Conservation (phyloP, 2,329 filamentous ascomycete genomes). For the Fusarium sp. region DNA sequence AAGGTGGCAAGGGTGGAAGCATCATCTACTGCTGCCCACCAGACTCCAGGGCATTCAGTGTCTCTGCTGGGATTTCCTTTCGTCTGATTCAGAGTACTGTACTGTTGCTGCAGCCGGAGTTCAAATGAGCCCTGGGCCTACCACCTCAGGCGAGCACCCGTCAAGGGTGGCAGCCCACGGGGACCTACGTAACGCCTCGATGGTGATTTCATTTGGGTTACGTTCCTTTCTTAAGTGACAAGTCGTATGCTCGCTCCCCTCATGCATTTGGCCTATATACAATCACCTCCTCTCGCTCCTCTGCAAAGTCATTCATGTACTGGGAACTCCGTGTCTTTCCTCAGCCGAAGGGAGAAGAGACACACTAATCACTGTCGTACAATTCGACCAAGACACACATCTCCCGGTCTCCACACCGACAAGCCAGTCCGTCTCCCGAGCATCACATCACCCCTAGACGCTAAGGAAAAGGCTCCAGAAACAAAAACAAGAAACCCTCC, state of each 20-base stretch:
- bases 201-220: neutral
- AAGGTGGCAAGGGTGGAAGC: constrained; percentile 7
- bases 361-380: constrained; percentile 1
- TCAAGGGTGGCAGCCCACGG: constrained; percentile 1
- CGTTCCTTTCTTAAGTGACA: neutral
- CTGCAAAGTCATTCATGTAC: neutral
- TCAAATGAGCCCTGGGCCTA: neutral
- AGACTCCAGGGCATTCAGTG: neutral
- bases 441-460: constrained; percentile 31
- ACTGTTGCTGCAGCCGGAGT: neutral
- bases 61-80: neutral
- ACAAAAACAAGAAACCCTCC: constrained; percentile 30
- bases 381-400: constrained; percentile 18
- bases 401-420: constrained; percentile 20
- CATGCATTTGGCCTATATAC: neutral
- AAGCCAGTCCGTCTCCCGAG: constrained; percentile 23
- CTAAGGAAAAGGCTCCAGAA: constrained; percentile 26
- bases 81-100: constrained; percentile 13
- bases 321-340: constrained; percentile 4
- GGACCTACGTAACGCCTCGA: constrained; percentile 23
- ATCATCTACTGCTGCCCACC: constrained; percentile 10
- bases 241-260: neutral
- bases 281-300: neutral
- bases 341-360: constrained; percentile 9
- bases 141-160: neutral